phyloP scores from a whole-genome alignment of 768 basidiomycete species.

The Paxillus rubicundulus region DNA sequence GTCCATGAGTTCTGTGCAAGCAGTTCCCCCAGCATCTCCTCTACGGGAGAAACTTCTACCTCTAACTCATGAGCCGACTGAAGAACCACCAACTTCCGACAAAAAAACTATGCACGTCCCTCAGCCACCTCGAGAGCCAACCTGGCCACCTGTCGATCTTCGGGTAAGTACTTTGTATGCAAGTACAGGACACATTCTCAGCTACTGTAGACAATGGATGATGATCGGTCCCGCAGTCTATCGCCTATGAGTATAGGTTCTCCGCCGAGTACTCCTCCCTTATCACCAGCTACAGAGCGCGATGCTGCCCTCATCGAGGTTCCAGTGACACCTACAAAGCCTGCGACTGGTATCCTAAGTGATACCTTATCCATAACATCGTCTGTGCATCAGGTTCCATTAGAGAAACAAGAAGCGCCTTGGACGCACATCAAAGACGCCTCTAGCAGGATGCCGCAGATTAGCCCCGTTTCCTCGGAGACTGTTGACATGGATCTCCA shows the following conservation, averaged over 20 bases:
- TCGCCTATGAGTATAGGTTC: constrained; percentile 66
- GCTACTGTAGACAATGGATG: constrained; percentile 28
- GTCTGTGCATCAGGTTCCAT: constrained; percentile 15
- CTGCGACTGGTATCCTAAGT: constrained; percentile 2
- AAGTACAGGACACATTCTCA: constrained; percentile 17
- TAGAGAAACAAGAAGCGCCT: constrained; percentile 13
- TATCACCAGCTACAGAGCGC: constrained; percentile 12
- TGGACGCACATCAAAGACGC: constrained; percentile 25
- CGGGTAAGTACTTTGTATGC: constrained; percentile 18
- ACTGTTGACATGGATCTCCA: constrained; percentile 35
- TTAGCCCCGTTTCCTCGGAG: constrained; percentile 33
- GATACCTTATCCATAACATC: constrained; percentile 13
- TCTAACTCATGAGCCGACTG: constrained; percentile 4
- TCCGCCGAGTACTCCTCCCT: constrained; percentile 37
- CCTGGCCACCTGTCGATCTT: constrained; percentile 15
- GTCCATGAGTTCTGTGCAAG: constrained; percentile 40
- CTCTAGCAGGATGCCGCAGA: constrained; percentile 25
- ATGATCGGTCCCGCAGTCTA: constrained; percentile 44
- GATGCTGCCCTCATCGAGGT: constrained; percentile 3
- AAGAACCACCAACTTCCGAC: constrained; percentile 10
- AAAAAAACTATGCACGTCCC: constrained; percentile 8
- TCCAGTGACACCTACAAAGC: constrained; percentile 6
- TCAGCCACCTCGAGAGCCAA: constrained; percentile 13
- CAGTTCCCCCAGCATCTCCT: constrained; percentile 19
- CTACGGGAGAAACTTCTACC: constrained; percentile 9